Percentiles rank a stretch among this genome's conserved stretches.
These are phyloP conservation scores for Agrocybe pediades DNA, from an alignment of 768 basidiomycete genomes.

Conservation along the genomic window DNA sequence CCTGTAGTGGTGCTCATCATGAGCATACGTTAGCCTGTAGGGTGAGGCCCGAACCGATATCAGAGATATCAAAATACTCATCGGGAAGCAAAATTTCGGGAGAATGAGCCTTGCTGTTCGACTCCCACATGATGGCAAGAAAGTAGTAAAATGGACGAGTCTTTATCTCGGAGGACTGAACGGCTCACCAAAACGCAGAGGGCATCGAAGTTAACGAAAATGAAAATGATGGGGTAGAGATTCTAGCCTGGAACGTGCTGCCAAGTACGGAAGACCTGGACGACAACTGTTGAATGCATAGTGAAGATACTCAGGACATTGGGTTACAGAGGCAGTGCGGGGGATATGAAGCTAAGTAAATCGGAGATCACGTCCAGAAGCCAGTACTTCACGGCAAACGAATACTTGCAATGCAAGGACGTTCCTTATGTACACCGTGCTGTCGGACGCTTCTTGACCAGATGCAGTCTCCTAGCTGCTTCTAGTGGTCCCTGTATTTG, in stretches of 20 bases:
- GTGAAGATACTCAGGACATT: too few species aligned
- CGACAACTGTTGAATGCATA: too few species aligned
- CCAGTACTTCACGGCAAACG: background rate
- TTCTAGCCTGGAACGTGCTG: slow-evolving; percentile 21
- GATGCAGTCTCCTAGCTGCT: background rate
- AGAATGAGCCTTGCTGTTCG: background rate
- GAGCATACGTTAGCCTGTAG: too few species aligned
- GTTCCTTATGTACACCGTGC: background rate
- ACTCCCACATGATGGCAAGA: background rate
- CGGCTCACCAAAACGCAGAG: background rate
- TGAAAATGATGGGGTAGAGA: background rate
- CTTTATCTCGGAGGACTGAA: background rate
- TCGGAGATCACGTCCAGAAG: too few species aligned
- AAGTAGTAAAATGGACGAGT: too few species aligned
- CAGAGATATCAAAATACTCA: too few species aligned
- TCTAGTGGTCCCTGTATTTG: background rate
- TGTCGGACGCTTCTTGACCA: background rate
- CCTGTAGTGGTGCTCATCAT: too few species aligned
- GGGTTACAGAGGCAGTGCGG: too few species aligned
- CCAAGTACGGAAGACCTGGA: slow-evolving; percentile 4
- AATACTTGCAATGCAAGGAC: background rate
- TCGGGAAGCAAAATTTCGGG: too few species aligned
- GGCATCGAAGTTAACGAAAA: background rate
- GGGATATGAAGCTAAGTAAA: too few species aligned
- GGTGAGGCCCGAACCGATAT: too few species aligned